Percentiles rank a stretch among this genome's conserved stretches.
phyloP scores from a whole-genome alignment of 768 basidiomycete species.

The Suillus sp. region DNA sequence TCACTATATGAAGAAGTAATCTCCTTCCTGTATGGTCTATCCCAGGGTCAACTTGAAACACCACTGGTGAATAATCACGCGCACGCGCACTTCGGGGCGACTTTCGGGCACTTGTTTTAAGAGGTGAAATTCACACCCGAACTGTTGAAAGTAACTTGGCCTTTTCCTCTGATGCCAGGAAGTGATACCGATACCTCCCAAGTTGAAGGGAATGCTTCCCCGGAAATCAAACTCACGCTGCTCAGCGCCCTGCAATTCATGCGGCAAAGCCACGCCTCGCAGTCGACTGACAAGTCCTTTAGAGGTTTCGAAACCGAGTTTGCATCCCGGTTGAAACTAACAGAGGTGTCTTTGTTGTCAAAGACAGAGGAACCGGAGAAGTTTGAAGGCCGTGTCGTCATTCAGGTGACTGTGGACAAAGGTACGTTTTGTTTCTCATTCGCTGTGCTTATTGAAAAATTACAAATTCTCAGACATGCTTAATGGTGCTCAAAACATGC shows the following conservation, averaged over 20 bases:
- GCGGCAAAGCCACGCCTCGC: constrained; percentile 10
- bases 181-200: constrained; percentile 20
- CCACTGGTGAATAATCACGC: background rate
- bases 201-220: constrained; percentile 33
- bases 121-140: background rate
- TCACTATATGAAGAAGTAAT: background rate
- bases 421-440: constrained; percentile 34
- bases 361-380: constrained; percentile 49
- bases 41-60: background rate
- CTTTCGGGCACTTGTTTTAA: background rate
- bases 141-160: background rate
- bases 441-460: background rate
- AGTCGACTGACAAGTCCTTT: constrained; percentile 14
- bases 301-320: constrained; percentile 28
- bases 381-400: constrained; percentile 47
- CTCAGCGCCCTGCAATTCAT: constrained; percentile 20
- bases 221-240: constrained; percentile 29
- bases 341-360: constrained; percentile 43
- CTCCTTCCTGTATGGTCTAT: background rate
- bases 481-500: constrained; percentile 48
- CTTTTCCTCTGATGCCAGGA: background rate
- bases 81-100: background rate
- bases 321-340: constrained; percentile 32
- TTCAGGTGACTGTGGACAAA: constrained; percentile 44
- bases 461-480: constrained; percentile 49